phyloP scores from a whole-genome alignment of 2,329 filamentous ascomycete genomes.

The Myotisia sp. region DNA sequence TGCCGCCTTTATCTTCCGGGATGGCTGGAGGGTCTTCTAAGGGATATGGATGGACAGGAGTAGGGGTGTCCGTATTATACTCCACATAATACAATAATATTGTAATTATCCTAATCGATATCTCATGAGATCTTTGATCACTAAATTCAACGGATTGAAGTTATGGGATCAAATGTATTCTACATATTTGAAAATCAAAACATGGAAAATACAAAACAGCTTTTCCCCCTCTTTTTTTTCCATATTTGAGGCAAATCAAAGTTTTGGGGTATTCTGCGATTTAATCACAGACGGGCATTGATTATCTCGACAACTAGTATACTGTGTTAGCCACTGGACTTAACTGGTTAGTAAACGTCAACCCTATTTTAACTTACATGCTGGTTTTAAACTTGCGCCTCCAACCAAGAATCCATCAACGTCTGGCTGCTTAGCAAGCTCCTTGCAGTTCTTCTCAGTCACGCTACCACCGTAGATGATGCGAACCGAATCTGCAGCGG shows the following conservation, averaged over 20 bases:
- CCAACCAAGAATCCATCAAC: constrained; percentile 98
- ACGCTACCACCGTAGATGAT: constrained; percentile 96
- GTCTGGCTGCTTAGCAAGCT: constrained; percentile 80
- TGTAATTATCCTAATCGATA: too few species aligned
- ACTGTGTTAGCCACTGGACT: constrained; percentile 8
- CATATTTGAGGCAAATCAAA: too few species aligned
- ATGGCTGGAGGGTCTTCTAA: constrained; percentile 16
- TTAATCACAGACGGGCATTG: constrained; percentile 42
- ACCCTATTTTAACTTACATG: constrained; percentile 62
- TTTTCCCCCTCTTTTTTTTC: too few species aligned
- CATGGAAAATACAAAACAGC: too few species aligned
- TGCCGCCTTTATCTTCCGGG: constrained; percentile 15
- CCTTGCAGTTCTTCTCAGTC: constrained; percentile 93
- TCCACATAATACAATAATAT: constrained; percentile 24
- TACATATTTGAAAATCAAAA: too few species aligned
- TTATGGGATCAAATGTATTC: too few species aligned
- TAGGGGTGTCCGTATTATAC: constrained; percentile 30
- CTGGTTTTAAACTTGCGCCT: constrained; percentile 91
- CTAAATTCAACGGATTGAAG: too few species aligned
- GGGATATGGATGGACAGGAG: constrained; percentile 27
- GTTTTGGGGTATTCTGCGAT: not conserved
- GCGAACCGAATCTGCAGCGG: constrained; percentile 72
- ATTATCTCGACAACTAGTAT: constrained; percentile 50
- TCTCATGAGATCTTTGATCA: too few species aligned
- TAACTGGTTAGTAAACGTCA: too few species aligned